Conservation (phyloP, 192 early-diverging fungal genomes). For the Kickxella alabastrina region DNA sequence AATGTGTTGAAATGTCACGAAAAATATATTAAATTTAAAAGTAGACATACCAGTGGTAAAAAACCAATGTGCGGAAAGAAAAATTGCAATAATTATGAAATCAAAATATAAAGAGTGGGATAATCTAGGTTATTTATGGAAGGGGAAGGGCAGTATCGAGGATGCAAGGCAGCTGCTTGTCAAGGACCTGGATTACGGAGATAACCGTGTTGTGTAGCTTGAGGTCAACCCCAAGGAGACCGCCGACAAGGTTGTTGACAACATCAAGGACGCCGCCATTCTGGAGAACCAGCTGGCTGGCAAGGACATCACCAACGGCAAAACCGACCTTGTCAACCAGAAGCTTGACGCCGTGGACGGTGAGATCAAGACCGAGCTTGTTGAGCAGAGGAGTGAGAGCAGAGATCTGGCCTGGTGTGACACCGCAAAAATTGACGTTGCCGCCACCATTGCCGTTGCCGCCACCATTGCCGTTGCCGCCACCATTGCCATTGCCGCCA, state of each 20-base stretch:
- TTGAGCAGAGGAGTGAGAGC: slow-evolving; percentile 44
- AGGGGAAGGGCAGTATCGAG: slow-evolving; percentile 41
- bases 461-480: slow-evolving; percentile 5
- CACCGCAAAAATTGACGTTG: slow-evolving; percentile 30
- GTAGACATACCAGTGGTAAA: background rate
- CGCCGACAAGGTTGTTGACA: slow-evolving; percentile 44
- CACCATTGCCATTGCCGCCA: background rate
- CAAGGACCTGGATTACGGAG: slow-evolving; percentile 29
- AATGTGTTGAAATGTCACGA: background rate
- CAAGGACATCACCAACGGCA: slow-evolving; percentile 31
- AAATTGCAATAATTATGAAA: background rate
- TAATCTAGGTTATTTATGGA: slow-evolving; percentile 12
- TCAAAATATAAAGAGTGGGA: background rate
- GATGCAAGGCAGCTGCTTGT: slow-evolving; percentile 45
- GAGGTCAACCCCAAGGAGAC: slow-evolving; percentile 31
- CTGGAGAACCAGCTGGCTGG: slow-evolving; percentile 29
- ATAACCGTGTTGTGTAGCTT: slow-evolving; percentile 40
- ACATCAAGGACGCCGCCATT: slow-evolving; percentile 27
- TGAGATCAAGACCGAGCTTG: slow-evolving; percentile 32
- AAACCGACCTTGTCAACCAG: slow-evolving; percentile 36
- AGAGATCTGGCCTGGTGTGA: slow-evolving; percentile 34
- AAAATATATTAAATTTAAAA: background rate
- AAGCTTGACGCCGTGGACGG: slow-evolving; percentile 39
- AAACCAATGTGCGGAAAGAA: background rate
- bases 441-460: slow-evolving; percentile 7